Evolutionary conservation across 2,329 filamentous ascomycete genomes (phyloP).

Genomic region (Ophiosphaerella narmari): DNA sequence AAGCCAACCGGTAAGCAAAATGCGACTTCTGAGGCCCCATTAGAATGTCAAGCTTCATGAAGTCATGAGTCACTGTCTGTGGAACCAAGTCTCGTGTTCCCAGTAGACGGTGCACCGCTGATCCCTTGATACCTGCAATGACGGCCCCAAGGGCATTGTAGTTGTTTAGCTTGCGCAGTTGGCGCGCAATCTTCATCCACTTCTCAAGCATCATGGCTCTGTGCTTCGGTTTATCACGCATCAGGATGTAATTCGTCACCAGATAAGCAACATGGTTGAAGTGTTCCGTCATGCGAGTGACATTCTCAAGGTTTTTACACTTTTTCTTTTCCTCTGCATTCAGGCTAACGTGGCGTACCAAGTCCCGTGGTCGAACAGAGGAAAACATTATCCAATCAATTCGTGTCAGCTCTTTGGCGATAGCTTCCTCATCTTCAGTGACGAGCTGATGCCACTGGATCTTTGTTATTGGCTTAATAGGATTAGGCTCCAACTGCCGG

Average conservation of each 20-base stretch:
- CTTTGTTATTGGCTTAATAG: constrained; percentile 75
- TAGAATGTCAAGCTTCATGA: constrained; percentile 83
- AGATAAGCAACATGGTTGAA: constrained; percentile 64
- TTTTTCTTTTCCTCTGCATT: constrained; percentile 72
- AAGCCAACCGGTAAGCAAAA: constrained; percentile 93
- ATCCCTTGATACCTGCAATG: constrained; percentile 88
- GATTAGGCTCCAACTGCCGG: constrained; percentile 69
- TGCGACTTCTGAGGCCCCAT: constrained; percentile 94
- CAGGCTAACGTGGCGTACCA: constrained; percentile 87
- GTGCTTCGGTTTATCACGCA: constrained; percentile 95
- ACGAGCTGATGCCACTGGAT: constrained; percentile 89
- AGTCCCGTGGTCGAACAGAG: constrained; percentile 87
- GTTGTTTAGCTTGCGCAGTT: constrained; percentile 89
- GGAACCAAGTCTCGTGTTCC: constrained; percentile 80
- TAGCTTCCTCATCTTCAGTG: constrained; percentile 79
- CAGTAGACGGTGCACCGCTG: constrained; percentile 79
- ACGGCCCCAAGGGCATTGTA: constrained; percentile 97
- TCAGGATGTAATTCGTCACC: constrained; percentile 63
- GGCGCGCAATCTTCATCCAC: constrained; percentile 86
- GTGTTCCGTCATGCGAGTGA: constrained; percentile 92
- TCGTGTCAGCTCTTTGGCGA: constrained; percentile 88
- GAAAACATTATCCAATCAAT: constrained; percentile 99
- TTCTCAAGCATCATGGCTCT: constrained; percentile 89
- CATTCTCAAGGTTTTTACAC: constrained; percentile 78
- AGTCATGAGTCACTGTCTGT: constrained; percentile 75